Conservation (phyloP, 1,284 basidiomycete species). For the Trichosporon sp. region DNA sequence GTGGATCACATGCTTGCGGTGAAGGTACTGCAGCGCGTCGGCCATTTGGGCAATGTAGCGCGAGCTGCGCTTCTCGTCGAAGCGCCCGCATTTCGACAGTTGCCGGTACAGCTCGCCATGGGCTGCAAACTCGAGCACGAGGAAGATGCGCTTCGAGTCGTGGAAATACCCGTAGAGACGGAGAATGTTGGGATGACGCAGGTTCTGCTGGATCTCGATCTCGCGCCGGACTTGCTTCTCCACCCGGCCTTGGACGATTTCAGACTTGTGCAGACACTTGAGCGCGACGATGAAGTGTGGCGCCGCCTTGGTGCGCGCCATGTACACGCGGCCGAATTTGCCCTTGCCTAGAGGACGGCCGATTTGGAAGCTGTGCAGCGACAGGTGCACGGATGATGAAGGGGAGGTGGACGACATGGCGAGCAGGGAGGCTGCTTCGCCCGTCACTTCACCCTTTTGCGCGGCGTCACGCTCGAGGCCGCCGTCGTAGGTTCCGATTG, state of each 20-base stretch:
- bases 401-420: background rate
- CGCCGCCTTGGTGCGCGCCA: constrained; percentile 87
- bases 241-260: constrained; percentile 83
- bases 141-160: constrained; percentile 90
- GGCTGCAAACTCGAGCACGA: constrained; percentile 95
- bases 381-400: constrained; percentile 30
- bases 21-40: constrained; percentile 89
- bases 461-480: constrained; percentile 77
- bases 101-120: constrained; percentile 97
- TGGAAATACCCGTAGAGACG: constrained; percentile 97
- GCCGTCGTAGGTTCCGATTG: constrained; percentile 83
- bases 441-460: constrained; percentile 61
- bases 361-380: constrained; percentile 86
- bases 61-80: constrained; percentile 82
- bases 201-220: constrained; percentile 98
- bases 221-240: constrained; percentile 96
- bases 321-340: constrained; percentile 98
- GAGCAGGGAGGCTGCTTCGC: constrained; percentile 72
- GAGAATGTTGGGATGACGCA: constrained; percentile 92
- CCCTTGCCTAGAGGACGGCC: constrained; percentile 96
- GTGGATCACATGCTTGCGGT: constrained; percentile 96
- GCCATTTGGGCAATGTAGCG: constrained; percentile 97
- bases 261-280: constrained; percentile 96
- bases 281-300: constrained; percentile 93
- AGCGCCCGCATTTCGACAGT: constrained; percentile 78